Percentiles rank a stretch among this genome's conserved stretches.
phyloP scores from a whole-genome alignment of 208 protist species.

The Entamoeba invadens region DNA sequence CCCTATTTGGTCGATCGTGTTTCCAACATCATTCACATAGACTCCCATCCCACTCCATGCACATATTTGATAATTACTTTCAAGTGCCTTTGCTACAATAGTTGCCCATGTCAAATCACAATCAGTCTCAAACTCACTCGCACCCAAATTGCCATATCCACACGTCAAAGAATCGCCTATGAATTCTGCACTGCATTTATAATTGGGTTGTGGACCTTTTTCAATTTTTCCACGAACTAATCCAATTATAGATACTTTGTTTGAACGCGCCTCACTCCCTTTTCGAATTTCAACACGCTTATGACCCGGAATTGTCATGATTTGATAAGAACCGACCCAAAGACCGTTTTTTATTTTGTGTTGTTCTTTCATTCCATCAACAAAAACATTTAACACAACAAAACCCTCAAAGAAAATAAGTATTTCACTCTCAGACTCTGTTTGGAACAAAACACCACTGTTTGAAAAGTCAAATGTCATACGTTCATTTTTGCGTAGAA shows the following conservation, averaged over 20 bases:
- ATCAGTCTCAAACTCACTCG: background rate
- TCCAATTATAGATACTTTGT: background rate
- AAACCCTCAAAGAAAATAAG: background rate
- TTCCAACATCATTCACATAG: background rate
- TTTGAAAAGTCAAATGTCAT: background rate
- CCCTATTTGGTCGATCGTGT: background rate
- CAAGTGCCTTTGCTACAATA: background rate
- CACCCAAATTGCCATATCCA: background rate
- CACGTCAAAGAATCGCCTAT: background rate
- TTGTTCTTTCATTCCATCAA: background rate
- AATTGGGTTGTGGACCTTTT: background rate
- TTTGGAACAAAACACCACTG: background rate
- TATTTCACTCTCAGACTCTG: background rate
- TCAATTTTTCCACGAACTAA: background rate
- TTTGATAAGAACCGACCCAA: background rate
- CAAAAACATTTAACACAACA: background rate
- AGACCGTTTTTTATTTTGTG: too few species aligned
- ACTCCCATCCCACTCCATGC: background rate
- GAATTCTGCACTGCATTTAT: background rate
- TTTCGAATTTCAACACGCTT: background rate
- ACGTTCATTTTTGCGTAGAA: background rate
- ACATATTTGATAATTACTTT: background rate
- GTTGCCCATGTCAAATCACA: background rate
- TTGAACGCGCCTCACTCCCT: background rate
- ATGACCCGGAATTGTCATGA: background rate